Evolutionary conservation across 768 basidiomycete species (phyloP), one percentile per base, ranked within the genome.

Genomic region (Lentinus brumalis): DNA sequence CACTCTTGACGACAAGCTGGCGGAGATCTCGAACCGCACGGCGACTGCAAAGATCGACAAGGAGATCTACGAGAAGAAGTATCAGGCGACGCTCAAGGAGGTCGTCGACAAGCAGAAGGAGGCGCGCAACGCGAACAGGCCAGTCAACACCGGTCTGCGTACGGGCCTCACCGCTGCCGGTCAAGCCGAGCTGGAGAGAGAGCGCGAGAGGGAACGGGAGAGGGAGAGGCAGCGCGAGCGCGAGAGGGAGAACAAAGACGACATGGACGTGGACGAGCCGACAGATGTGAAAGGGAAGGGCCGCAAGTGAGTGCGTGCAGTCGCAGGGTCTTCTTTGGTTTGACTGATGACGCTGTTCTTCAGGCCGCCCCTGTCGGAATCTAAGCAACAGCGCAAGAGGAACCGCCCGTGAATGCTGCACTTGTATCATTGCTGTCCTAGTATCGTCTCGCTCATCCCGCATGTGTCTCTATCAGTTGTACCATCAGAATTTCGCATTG

Each of bases 1-100:
- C 5, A 85, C 91, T 4, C 83, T 96, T 15, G 91, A 94, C 66
- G 74, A 78, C 30, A 89, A 90, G 74, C 82, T 96, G 47, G 72
- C 75, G 18, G 69, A 79, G 29, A 82, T 92, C n/a, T 73, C 83
- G 0, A 70, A 75, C 8, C 78, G 83, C 55, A 71, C 72, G 5
- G 77, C 75, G 3, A 71, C 70, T 1, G 73, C 73, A 14, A 83
- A 83, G 59, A 61, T 64, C 2, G 71, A 72, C n/a, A 78, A 79
- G 42, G 77, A 81, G 14, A 81, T 81, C 12, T 83, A 92, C 59
- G 88, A 92, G 45, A 79, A 71, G 61, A 65, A 65, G 21, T 75
- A 88, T 18, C 81, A 84, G 61, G 70, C 72, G 11, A 83, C 72
- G 15, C 72, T 92, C 45, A 85, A 83, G 62, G 88, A 89, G 12